A percentile compares a stretch with the other conserved stretches of the same genome.
phyloP scores from a whole-genome alignment of 2,329 filamentous ascomycete species.

The Diaporthe batatas region DNA sequence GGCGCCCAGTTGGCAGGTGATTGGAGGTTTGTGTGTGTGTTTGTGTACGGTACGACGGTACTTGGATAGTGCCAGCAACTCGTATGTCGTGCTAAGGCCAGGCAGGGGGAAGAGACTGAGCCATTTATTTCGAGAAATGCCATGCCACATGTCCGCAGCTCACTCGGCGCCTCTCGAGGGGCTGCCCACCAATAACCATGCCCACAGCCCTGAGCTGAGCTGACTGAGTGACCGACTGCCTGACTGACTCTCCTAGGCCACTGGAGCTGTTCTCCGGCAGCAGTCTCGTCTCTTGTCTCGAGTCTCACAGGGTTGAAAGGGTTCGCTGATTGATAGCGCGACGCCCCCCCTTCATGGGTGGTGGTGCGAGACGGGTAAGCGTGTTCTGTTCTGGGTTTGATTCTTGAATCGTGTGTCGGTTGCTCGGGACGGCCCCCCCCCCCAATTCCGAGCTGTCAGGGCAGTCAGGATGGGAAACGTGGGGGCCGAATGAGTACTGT shows the following conservation, averaged over 20 bases:
- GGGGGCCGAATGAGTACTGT: conserved; percentile 7
- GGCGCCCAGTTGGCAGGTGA: not conserved
- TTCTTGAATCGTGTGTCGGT: conserved; percentile 1
- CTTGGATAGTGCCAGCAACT: conserved; percentile 21
- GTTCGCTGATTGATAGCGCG: conserved; percentile 16
- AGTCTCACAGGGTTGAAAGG: conserved; percentile 10
- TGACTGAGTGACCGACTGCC: conserved; percentile 1
- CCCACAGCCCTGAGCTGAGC: conserved; percentile 1
- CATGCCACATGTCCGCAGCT: conserved; percentile 30
- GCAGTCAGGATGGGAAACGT: conserved; percentile 7
- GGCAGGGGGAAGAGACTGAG: not conserved
- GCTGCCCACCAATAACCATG: not conserved
- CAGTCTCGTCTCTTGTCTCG: conserved; percentile 27
- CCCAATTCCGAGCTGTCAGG: conserved; percentile 7
- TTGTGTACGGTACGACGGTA: conserved; percentile 14
- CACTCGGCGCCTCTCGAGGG: conserved; percentile 22
- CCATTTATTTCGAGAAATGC: conserved; percentile 23
- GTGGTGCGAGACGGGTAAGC: not conserved
- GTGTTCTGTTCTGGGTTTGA: not conserved
- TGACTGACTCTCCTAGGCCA: conserved; percentile 15
- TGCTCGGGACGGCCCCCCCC: not conserved
- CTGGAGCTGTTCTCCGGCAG: conserved; percentile 13
- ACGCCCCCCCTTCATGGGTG: conserved; percentile 17
- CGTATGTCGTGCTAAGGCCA: not conserved
- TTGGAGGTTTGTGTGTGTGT: not conserved